Evolutionary conservation across 257 asterid species (phyloP), one percentile per base, ranked within the genome.

Genomic region (Cinchona pubescens): DNA sequence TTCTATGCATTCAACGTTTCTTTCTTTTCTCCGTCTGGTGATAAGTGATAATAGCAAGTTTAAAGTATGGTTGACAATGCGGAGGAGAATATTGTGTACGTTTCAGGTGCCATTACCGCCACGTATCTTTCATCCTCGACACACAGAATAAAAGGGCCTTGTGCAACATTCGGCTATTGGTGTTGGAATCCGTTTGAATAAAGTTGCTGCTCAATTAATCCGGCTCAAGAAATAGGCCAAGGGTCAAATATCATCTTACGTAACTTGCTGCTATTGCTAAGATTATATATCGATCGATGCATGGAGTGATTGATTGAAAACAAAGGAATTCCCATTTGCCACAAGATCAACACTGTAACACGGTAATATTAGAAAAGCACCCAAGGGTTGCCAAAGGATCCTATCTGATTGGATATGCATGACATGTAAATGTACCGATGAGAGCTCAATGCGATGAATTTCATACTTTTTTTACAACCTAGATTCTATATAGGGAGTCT

Each of bases 361-460:
- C 23, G 1, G 71, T n/a, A 67, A 67, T 67, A 67, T 40, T 6
- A 14, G 58, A 27, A 67, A 67, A 66, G 71, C 35, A 9, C 29
- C 71, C 4, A n/a, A 42, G 35, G 56, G 56, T 23, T 23, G 12
- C 6, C 0, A 37, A 15, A 5, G 53, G 65, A 32, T 74, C 60
- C 72, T n/a, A 35, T 46, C 42, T 3, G 7, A 59, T 53, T 15
- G 23, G 21, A n/a, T n/a, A n/a, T n/a, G n/a, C 59, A 43, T 78
- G 82, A 72, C 74, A 29, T 72, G 74, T 61, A 72, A 78, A 78
- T 77, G 67, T 71, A 60, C 38, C 15, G 2, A n/a, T n/a, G n/a
- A 25, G 19, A 48, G 32, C n/a, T n/a, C n/a, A 64, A 27, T 46
- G 64, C 77, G 46, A 48, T 51, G 81, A 78, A 53, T 78, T 42